phyloP scores from a whole-genome alignment of 129 eudicot genomes.

The Heracleum sosnowskyi region DNA sequence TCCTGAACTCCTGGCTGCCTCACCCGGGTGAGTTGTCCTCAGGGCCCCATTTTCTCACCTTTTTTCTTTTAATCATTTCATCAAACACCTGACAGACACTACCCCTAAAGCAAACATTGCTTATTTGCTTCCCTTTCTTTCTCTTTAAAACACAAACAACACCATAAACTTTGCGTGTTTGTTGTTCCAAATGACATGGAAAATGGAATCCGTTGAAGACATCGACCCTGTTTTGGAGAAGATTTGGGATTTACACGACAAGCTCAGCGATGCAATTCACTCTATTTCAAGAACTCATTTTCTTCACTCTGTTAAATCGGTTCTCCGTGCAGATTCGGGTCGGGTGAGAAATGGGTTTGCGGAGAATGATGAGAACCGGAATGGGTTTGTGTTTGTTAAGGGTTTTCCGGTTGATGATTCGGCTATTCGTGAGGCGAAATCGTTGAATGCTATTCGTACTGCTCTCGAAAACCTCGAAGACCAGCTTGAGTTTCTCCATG shows the following conservation, averaged over 20 bases:
- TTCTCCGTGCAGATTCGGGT: conserved; percentile 15
- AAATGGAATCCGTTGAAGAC: conserved; percentile 59
- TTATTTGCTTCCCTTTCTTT: background rate
- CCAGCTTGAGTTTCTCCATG: conserved; percentile 81
- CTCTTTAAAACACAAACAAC: background rate
- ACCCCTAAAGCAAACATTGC: conserved; percentile 1
- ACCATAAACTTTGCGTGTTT: conserved; percentile 1
- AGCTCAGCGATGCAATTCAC: conserved; percentile 91
- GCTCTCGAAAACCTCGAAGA: conserved; percentile 94
- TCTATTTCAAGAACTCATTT: conserved; percentile 76
- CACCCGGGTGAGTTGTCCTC: background rate
- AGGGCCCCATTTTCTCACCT: background rate
- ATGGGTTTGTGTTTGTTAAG: conserved; percentile 71
- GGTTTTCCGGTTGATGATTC: conserved; percentile 41
- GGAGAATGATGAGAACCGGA: conserved; percentile 10
- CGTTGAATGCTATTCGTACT: conserved; percentile 70
- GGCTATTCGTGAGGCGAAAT: conserved; percentile 77
- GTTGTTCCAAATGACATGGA: conserved; percentile 47
- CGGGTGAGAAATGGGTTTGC: background rate
- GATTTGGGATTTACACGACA: conserved; percentile 95
- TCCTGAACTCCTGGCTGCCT: background rate
- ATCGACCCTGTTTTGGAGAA: conserved; percentile 74
- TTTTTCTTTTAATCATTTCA: background rate
- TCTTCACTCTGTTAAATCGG: conserved; percentile 43
- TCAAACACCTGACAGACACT: conserved; percentile 3